Base-by-base conservation (phyloP, 179 eudicot genomes). In the Beta macrorhiza region DNA sequence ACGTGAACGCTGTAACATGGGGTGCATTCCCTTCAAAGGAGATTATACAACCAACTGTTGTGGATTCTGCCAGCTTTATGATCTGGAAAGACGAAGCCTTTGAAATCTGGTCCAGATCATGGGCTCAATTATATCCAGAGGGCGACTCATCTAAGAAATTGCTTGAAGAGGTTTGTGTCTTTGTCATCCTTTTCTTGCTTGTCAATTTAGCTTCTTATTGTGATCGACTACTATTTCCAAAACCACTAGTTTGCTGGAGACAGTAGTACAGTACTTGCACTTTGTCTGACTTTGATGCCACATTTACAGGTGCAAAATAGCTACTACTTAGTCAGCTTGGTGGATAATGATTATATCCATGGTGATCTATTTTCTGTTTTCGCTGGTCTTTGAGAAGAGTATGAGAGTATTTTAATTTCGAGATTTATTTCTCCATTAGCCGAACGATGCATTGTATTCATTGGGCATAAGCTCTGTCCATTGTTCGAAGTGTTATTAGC, bases 41-140 rank as follows among this genome's bases (percentile, higher is more conserved):
- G 87, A 89, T 93, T 74, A 87, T 93, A 81, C 98, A 95, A 85
- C 99, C 99, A 61, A 92, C 99, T 67, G 95, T 95, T 17, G 99
- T 95, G 25, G 99, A 93, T 83, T 91, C 99, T 76, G 87, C 89
- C 64, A 95, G 99, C 89, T 95, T 95, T 76, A 80, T 87, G 82
- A 87, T 93, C 80, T 95, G 99, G 99, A 93, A 95, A 81, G 99
- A 93, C 29, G 99, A 95, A 89, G 99, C 98, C 1, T 95, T 93
- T 83, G 95, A 92, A 81, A 89, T 93, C 77, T 95, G 98, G 97
- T 91, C 93, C 19, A 89, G 91, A 83, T 93, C 94, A 63, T 95
- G 97, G 99, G 96, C 98, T 75, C 86, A 86, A n/a, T 82, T 93
- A 74, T 92, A 92, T 80, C 89, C 95, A 8, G 92, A 92, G 72